phyloP scores from a whole-genome alignment of 2,329 filamentous ascomycete genomes.

The Ascochyta lentis region DNA sequence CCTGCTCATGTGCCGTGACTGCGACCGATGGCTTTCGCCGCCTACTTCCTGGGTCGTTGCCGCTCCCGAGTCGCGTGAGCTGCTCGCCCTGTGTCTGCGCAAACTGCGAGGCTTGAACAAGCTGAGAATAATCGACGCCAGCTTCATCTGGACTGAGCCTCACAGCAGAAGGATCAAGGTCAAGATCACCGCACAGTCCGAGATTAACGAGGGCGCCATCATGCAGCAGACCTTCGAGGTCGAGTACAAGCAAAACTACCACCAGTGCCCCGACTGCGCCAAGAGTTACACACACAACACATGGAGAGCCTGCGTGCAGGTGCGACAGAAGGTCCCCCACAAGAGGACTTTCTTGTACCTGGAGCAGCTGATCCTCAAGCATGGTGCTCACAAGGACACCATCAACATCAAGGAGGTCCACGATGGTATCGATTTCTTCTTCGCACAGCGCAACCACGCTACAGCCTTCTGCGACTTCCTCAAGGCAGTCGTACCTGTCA shows the following conservation, averaged over 20 bases:
- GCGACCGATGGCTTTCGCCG: slow-evolving; percentile 87
- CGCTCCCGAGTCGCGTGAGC: slow-evolving; percentile 84
- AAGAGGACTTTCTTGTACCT: slow-evolving; percentile 86
- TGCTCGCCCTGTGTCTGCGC: slow-evolving; percentile 88
- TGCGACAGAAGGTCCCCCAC: slow-evolving; percentile 95
- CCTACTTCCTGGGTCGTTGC: slow-evolving; percentile 87
- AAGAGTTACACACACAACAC: slow-evolving; percentile 98
- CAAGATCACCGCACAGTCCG: slow-evolving; percentile 90
- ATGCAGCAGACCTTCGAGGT: slow-evolving; percentile 96
- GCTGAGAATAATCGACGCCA: slow-evolving; percentile 92
- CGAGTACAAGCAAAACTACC: slow-evolving; percentile 85
- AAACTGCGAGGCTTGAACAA: slow-evolving; percentile 86
- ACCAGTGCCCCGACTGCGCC: slow-evolving; percentile 86
- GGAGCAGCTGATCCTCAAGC: slow-evolving; percentile 95
- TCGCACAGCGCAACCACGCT: slow-evolving; percentile 85
- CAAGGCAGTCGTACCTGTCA: slow-evolving; percentile 78
- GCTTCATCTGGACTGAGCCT: slow-evolving; percentile 97
- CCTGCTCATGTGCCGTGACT: slow-evolving; percentile 91
- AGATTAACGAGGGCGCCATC: slow-evolving; percentile 69
- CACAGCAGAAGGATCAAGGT: slow-evolving; percentile 92
- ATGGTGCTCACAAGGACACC: slow-evolving; percentile 79
- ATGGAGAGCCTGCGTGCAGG: slow-evolving; percentile 92
- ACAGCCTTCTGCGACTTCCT: slow-evolving; percentile 93
- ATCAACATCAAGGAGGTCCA: slow-evolving; percentile 98
- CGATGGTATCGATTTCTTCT: slow-evolving; percentile 97